These are phyloP conservation scores for Lactarius pseudohatsudake DNA, from an alignment of 768 basidiomycete genomes.

Conservation along the genomic window DNA sequence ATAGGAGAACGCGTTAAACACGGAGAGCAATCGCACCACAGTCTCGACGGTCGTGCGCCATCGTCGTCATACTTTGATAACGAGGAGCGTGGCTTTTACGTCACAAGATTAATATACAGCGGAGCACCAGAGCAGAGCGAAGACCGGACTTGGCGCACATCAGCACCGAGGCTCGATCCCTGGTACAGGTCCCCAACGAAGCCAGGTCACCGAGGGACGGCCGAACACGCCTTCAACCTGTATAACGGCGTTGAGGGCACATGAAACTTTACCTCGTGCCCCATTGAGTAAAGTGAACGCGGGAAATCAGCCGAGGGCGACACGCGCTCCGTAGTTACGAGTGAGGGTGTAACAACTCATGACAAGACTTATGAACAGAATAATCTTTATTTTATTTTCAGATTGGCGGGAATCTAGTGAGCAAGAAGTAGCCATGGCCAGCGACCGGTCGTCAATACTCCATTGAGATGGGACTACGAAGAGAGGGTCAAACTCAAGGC, in stretches of 20 bases:
- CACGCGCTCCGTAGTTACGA: conserved; percentile 12
- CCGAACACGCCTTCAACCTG: conserved; percentile 27
- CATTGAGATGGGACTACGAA: conserved; percentile 6
- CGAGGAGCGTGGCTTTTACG: conserved; percentile 26
- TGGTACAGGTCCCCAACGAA: conserved; percentile 24
- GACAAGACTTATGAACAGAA: not conserved
- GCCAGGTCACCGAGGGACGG: conserved; percentile 15
- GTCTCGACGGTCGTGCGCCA: conserved; percentile 14
- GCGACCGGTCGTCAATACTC: conserved; percentile 12
- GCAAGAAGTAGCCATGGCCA: conserved; percentile 8
- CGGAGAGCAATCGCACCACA: conserved; percentile 19
- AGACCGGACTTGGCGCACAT: conserved; percentile 29
- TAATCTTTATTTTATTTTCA: not conserved
- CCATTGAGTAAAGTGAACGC: conserved; percentile 27
- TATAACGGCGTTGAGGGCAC: conserved; percentile 26
- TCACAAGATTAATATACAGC: conserved; percentile 24
- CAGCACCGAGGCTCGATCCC: conserved; percentile 27
- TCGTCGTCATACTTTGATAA: conserved; percentile 26
- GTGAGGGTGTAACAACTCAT: not conserved
- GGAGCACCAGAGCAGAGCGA: conserved; percentile 19
- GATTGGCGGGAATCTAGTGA: not conserved
- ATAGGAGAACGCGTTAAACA: conserved; percentile 22
- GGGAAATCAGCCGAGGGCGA: conserved; percentile 16
- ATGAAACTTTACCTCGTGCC: conserved; percentile 24
- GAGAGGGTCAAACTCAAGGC: conserved; percentile 20